phyloP scores from a whole-genome alignment of 345 rosid genomes.

The Salix purpurea region DNA sequence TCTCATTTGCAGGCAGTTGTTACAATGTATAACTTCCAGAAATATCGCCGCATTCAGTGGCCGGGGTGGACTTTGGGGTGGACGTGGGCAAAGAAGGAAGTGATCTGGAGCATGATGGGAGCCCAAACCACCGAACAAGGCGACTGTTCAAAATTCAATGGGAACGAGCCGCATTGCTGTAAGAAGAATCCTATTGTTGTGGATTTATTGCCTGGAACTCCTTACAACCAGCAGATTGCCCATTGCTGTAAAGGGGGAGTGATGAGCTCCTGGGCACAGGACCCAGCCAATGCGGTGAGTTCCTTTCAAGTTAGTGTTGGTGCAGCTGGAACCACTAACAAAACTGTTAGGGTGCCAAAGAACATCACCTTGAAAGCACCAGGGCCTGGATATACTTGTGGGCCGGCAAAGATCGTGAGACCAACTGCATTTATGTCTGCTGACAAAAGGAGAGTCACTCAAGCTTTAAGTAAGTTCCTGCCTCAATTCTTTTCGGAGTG shows the following conservation, averaged over 20 bases:
- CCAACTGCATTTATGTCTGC: slow-evolving; percentile 18
- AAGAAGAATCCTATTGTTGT: slow-evolving; percentile 28
- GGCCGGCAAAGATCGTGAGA: slow-evolving; percentile 27
- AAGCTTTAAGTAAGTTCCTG: slow-evolving; percentile 28
- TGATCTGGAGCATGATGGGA: slow-evolving; percentile 32
- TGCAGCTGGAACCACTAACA: slow-evolving; percentile 30
- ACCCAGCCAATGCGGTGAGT: slow-evolving; percentile 17
- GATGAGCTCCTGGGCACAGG: slow-evolving; percentile 26
- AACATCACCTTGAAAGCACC: slow-evolving; percentile 33
- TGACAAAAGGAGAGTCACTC: slow-evolving; percentile 27
- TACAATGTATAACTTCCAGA: slow-evolving; percentile 34
- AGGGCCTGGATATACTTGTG: slow-evolving; percentile 34
- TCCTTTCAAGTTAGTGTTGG: slow-evolving; percentile 34
- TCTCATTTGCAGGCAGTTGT: slow-evolving; percentile 23
- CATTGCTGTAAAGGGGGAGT: slow-evolving; percentile 36
- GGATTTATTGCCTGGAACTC: slow-evolving; percentile 32
- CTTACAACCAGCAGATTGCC: slow-evolving; percentile 35
- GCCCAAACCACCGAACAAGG: slow-evolving; percentile 31
- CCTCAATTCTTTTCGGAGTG: too few relatives aligned
- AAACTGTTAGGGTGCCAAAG: slow-evolving; percentile 30
- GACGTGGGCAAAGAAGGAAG: slow-evolving; percentile 35
- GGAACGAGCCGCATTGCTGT: slow-evolving; percentile 31
- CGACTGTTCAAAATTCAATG: slow-evolving; percentile 28
- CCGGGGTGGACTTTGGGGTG: slow-evolving; percentile 35
- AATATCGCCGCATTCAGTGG: slow-evolving; percentile 29